Percentiles rank a stretch among this genome's conserved stretches.
phyloP scores from a whole-genome alignment of 2,329 filamentous ascomycete species.

The Fusarium sp. region DNA sequence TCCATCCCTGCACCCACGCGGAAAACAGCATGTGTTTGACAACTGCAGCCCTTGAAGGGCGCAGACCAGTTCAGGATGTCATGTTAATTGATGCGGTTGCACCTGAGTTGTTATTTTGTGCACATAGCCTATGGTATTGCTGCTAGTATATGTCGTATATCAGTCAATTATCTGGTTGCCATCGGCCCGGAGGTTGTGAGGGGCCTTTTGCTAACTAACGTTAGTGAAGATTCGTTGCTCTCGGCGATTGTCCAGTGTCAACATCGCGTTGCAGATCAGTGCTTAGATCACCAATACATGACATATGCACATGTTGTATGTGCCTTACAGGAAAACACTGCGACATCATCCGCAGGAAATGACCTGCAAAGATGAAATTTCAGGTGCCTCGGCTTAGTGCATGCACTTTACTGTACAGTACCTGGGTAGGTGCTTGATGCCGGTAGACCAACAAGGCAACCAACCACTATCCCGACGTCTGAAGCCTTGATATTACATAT shows the following conservation, averaged over 20 bases:
- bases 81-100: neutral
- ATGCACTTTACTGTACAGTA: neutral
- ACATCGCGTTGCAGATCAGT: conserved; percentile 31
- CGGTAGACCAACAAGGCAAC: conserved; percentile 10
- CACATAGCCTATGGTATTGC: neutral
- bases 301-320: conserved; percentile 12
- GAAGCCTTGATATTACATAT: conserved; percentile 7
- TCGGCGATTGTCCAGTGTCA: conserved; percentile 27
- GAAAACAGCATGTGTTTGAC: conserved; percentile 15
- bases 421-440: neutral
- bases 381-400: neutral
- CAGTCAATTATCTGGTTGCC: neutral
- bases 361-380: conserved; percentile 10
- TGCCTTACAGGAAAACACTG: conserved; percentile 5
- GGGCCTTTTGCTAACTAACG: neutral
- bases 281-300: conserved; percentile 24
- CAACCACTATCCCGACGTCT: conserved; percentile 2
- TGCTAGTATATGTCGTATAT: conserved; percentile 5
- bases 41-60: conserved; percentile 14
- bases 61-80: neutral
- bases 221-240: conserved; percentile 19
- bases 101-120: neutral
- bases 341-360: conserved; percentile 30
- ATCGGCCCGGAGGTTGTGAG: neutral
- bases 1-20: conserved; percentile 42